A percentile compares a stretch with the other conserved stretches of the same genome.
These are phyloP conservation scores for Boletus sp. DNA, from an alignment of 768 basidiomycete species.

Conservation along the genomic window DNA sequence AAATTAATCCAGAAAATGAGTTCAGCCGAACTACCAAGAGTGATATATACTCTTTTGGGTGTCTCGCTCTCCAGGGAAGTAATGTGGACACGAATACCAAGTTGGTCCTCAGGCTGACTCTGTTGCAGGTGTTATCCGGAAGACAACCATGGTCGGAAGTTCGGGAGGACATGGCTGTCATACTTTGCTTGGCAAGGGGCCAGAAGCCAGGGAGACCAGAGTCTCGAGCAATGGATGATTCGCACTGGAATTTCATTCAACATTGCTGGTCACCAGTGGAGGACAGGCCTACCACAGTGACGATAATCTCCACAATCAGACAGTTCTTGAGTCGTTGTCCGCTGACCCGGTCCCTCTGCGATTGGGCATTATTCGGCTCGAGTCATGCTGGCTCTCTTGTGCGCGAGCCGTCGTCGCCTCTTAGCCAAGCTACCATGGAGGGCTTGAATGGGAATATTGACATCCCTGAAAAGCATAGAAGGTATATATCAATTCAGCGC, in stretches of 20 bases:
- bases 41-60: conserved; percentile 22
- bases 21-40: neutral
- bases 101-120: neutral
- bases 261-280: neutral
- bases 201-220: neutral
- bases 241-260: conserved; percentile 7
- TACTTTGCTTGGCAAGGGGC: conserved; percentile 4
- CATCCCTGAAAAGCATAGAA: no score
- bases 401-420: no score
- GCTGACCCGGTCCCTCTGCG: neutral
- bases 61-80: conserved; percentile 32
- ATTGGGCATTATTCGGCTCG: neutral
- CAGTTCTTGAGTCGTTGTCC: neutral
- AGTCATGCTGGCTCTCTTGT: no score
- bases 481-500: no score
- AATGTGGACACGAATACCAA: conserved; percentile 35
- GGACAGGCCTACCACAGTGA: neutral
- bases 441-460: no score
- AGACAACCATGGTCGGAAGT: conserved; percentile 8
- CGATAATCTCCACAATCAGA: neutral
- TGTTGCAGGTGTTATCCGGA: conserved; percentile 4
- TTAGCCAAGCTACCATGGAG: no score
- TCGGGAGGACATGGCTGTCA: neutral
- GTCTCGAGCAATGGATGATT: neutral
- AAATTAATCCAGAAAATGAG: conserved; percentile 21